Base-by-base conservation (phyloP, 441 rosid genomes). In the Eugenia klotzschiana region DNA sequence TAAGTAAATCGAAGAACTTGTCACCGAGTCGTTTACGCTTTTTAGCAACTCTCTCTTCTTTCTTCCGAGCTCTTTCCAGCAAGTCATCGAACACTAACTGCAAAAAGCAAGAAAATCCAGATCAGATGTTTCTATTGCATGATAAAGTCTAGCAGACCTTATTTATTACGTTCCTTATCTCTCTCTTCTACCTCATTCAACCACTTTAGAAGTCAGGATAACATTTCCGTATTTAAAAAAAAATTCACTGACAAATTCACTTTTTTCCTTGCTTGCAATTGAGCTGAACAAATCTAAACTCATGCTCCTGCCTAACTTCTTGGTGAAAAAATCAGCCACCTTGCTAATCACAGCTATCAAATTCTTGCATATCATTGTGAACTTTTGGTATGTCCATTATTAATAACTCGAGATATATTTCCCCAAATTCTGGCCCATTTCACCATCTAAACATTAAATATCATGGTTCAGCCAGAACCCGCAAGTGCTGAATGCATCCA, bases 21-120 rank as follows among this genome's bases (percentile, higher is more conserved):
- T 92, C 95, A 69, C 88, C 89, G 50, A 90, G 89, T 79, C 92
- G 91, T 84, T 87, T 92, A 81, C 84, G 90, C 85, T 89, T 93
- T 87, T 91, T 90, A 49, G 91, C 93, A 82, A 91, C 95, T 84
- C 91, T 92, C 89, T 91, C 96, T 87, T 91, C 93, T 85, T 91
- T 93, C 86, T 90, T 94, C 89, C 83, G 91, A 58, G 85, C 92
- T 85, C 91, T 92, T 86, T 88, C 93, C 88, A 92, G 90, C 87
- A 93, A 85, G 80, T 92, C 95, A 82, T 91, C 93, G 83, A 91
- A 90, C 83, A 90, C 87, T 82, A 92, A 79, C 96, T 93, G 92
- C 84, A 85, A 84, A 86, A 80, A 72, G 54, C 81, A 82, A 86
- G 77, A 74, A 56, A 37, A 29, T 81, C 81, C 82, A 79, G 58